These are phyloP conservation scores for Aspergillus egyptiacus DNA, from an alignment of 495 filamentous ascomycete genomes.

Conservation along the genomic window DNA sequence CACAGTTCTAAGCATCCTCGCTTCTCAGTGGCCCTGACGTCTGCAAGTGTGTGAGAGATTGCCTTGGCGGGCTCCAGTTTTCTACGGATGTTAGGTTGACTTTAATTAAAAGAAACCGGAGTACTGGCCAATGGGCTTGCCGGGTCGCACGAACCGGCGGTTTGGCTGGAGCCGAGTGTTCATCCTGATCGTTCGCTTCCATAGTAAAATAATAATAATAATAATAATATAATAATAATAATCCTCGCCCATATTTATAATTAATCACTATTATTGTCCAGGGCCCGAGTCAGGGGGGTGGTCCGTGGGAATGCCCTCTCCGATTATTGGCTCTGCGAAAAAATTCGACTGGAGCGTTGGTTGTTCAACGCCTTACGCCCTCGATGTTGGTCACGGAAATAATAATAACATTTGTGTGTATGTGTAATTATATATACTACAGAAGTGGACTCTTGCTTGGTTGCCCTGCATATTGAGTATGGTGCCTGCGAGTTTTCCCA, in stretches of 20 bases:
- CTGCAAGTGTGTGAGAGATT: neutral
- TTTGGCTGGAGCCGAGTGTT: slow-evolving; percentile 11
- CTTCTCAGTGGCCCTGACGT: slow-evolving; percentile 2
- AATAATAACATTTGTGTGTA: too few relatives aligned
- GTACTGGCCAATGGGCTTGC: slow-evolving; percentile 13
- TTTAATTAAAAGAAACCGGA: slow-evolving; percentile 3
- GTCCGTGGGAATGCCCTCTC: neutral
- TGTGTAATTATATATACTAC: too few relatives aligned
- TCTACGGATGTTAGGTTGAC: too few relatives aligned
- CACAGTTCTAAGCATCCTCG: neutral
- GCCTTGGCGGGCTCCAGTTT: neutral
- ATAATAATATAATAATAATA: too few relatives aligned
- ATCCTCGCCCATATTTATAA: too few relatives aligned
- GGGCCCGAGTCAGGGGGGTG: neutral
- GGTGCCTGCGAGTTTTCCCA: too few relatives aligned
- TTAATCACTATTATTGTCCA: too few relatives aligned
- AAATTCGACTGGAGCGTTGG: neutral
- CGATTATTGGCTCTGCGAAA: neutral
- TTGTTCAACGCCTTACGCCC: too few relatives aligned
- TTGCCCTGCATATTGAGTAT: too few relatives aligned
- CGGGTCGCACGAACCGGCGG: slow-evolving; percentile 16
- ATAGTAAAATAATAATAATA: too few relatives aligned
- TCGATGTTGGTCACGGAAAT: too few relatives aligned
- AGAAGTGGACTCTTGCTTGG: too few relatives aligned
- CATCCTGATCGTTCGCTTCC: slow-evolving; percentile 6